Percentiles rank a stretch among this genome's conserved stretches.
Conservation (phyloP, 108 stramenopile genomes). For the Stephanodiscus triporus region DNA sequence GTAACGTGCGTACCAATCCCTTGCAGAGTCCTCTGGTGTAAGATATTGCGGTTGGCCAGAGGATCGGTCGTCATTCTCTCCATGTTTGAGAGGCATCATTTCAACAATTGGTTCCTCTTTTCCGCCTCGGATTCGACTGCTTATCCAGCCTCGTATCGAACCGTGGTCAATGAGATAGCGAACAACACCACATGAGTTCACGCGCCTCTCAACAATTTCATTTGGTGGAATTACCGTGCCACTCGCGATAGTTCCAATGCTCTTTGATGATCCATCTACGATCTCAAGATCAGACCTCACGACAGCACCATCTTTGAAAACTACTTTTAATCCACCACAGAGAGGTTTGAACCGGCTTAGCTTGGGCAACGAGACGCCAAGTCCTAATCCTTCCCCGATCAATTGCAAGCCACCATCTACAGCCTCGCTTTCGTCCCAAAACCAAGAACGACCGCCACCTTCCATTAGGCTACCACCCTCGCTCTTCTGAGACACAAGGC, state of each 20-base stretch:
- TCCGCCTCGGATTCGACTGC: conserved; percentile 84
- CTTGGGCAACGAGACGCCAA: conserved; percentile 57
- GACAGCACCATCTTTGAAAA: conserved; percentile 80
- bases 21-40: conserved; percentile 72
- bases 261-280: conserved; percentile 67
- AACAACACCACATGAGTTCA: conserved; percentile 89
- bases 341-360: conserved; percentile 61
- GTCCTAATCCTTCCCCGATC: conserved; percentile 55
- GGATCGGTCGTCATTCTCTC: conserved; percentile 26
- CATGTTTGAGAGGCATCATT: conserved; percentile 38
- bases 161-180: conserved; percentile 75
- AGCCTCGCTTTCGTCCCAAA: conserved; percentile 85
- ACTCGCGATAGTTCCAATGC: conserved; percentile 71
- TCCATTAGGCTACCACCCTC: conserved; percentile 86
- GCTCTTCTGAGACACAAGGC: conserved; percentile 84
- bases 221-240: conserved; percentile 61
- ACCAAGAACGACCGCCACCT: conserved; percentile 86
- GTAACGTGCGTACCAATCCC: conserved; percentile 59
- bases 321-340: conserved; percentile 73
- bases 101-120: conserved; percentile 87
- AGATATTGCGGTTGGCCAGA: conserved; percentile 15
- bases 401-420: conserved; percentile 80
- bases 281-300: conserved; percentile 85
- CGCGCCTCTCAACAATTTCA: conserved; percentile 77
- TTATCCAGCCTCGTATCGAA: conserved; percentile 86